Conservation (phyloP, 2,329 filamentous ascomycete species). For the Colletotrichum viniferum region DNA sequence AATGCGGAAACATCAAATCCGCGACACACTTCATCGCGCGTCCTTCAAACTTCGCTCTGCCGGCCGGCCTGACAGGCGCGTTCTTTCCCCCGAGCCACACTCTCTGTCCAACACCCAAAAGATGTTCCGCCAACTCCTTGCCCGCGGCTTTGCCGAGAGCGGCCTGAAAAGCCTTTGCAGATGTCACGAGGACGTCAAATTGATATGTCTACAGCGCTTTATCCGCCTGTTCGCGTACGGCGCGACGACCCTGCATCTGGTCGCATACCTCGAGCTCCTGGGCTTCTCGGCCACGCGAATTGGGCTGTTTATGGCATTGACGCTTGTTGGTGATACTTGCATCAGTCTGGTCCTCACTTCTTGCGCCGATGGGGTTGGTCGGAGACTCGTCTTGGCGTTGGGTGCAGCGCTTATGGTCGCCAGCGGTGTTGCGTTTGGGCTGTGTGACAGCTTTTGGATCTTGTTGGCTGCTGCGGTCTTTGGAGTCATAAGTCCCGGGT, state of each 20-base stretch:
- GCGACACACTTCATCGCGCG: not conserved
- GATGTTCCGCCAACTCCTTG: not conserved
- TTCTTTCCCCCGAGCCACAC: not conserved
- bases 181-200: not conserved
- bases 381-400: not conserved
- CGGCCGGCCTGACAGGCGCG: not conserved
- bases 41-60: not conserved
- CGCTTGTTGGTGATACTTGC: not conserved
- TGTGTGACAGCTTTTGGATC: not conserved
- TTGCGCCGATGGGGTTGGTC: not conserved
- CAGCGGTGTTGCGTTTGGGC: not conserved
- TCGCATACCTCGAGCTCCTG: not conserved
- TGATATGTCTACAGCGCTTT: not conserved
- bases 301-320: not conserved
- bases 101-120: fast-evolving
- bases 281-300: not conserved
- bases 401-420: not conserved
- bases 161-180: not conserved
- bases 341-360: not conserved
- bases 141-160: not conserved
- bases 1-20: not conserved
- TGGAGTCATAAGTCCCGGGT: not conserved
- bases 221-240: not conserved
- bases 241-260: not conserved
- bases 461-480: not conserved